Evolutionary conservation across 768 basidiomycete genomes (phyloP).

Genomic region (Gelatoporia subvermispora): DNA sequence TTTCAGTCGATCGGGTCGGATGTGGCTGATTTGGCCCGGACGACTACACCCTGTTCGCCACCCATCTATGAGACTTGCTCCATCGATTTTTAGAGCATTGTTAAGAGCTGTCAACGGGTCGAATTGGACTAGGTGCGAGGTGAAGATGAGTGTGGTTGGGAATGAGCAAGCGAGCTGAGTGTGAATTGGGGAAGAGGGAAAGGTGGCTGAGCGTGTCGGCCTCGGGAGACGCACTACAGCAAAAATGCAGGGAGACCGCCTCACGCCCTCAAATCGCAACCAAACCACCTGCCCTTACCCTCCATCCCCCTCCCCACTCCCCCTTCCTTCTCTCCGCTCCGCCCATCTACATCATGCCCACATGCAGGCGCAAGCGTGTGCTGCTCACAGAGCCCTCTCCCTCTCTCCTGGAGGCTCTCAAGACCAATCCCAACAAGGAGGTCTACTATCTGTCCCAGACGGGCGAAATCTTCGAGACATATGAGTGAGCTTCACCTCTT

Average conservation of each 20-base stretch:
- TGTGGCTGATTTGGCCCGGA: no score
- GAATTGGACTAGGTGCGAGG: not conserved
- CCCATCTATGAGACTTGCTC: no score
- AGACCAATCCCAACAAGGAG: constrained; percentile 60
- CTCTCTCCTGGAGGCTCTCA: constrained; percentile 58
- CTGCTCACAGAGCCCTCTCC: constrained; percentile 80
- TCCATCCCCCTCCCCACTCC: constrained; percentile 33
- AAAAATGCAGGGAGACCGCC: constrained; percentile 26
- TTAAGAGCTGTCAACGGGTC: no score
- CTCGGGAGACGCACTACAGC: constrained; percentile 23
- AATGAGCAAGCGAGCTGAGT: constrained; percentile 11
- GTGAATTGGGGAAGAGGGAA: constrained; percentile 9
- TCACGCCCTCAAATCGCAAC: constrained; percentile 25
- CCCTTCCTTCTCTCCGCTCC: constrained; percentile 32
- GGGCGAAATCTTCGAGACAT: constrained; percentile 95
- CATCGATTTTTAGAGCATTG: no score
- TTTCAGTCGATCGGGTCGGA: no score
- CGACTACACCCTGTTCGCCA: no score
- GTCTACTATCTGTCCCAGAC: constrained; percentile 94
- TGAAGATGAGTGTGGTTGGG: constrained; percentile 5
- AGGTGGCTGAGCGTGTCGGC: constrained; percentile 20
- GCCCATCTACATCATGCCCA: constrained; percentile 55
- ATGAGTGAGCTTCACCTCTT: constrained; percentile 65
- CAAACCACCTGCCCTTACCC: constrained; percentile 19
- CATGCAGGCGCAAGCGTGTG: constrained; percentile 86